Evolutionary conservation across 2,329 filamentous ascomycete genomes (phyloP), one percentile per base, ranked within the genome.

Genomic region (Paraconiothyrium brasiliense): DNA sequence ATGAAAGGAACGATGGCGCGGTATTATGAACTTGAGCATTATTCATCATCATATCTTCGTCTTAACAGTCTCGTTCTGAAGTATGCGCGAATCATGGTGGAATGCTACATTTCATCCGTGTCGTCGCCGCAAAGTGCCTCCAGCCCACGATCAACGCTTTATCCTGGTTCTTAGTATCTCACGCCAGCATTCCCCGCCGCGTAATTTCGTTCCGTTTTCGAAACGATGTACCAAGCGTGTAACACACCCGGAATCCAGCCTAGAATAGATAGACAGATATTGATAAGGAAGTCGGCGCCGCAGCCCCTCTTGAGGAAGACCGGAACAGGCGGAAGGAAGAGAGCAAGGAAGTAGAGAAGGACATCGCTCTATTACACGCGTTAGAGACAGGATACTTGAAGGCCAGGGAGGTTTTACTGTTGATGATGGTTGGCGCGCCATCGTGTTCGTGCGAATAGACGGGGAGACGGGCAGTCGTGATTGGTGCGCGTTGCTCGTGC

Each of bases 271-370:
- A 82, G 65, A 13, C 64, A 65, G 44, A 82, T 77, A 61, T 81
- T 82, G 64, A 82, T 81, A 22, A 80, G 58, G 27, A 82, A 67
- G 51, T 82, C 79, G 7, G 71, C 73, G 30, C 71, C 71, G 57
- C 79, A 81, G 35, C 78, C 80, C 3, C 72, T 70, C 57, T 77
- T 75, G 20, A 82, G 61, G 58, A 80, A 76, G 22, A 81, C 80
- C 7, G 79, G 74, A 1, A 82, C 59, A 8, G 79, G 79, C 22
- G 81, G 80, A 1, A 81, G 13, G 57, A 68, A 73, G 43, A 76
- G 67, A 2, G 70, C 74, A 56, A 76, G 62, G 59, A 76, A 73
- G 66, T 76, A 76, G 59, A 76, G 69, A 16, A 68, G 65, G 22
- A 76, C 57, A 35, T 68, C 66, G 52, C 64, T 58, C 73, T 74